Evolutionary conservation across 1,139 yeast genomes (phyloP).

Genomic region (Taphrina confusa): DNA sequence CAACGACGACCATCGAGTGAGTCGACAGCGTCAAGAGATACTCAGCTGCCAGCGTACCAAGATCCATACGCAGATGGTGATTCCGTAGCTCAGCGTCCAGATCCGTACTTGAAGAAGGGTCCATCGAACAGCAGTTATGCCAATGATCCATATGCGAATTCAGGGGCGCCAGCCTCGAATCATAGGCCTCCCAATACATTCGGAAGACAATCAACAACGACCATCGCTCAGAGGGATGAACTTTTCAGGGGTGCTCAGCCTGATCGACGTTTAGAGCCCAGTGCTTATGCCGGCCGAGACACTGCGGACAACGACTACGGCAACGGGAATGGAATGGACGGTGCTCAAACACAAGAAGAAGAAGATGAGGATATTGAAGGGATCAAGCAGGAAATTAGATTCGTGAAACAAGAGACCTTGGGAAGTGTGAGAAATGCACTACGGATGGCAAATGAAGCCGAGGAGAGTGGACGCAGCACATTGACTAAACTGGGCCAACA

Average conservation of each 20-base stretch:
- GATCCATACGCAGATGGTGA: slow-evolving; percentile 12
- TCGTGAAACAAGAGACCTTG: slow-evolving; percentile 83
- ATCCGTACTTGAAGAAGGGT: not conserved
- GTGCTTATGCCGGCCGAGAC: not conserved
- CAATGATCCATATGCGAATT: slow-evolving; percentile 23
- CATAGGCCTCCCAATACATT: not conserved
- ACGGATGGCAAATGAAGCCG: slow-evolving; percentile 88
- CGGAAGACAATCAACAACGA: slow-evolving; percentile 5
- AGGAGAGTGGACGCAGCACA: slow-evolving; percentile 84
- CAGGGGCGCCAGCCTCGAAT: not conserved
- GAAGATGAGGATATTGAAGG: slow-evolving; percentile 87
- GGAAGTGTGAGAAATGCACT: slow-evolving; percentile 84
- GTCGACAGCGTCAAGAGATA: slow-evolving; percentile 19
- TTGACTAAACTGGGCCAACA: slow-evolving; percentile 91
- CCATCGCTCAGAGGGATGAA: slow-evolving; percentile 26
- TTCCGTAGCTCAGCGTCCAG: slow-evolving; percentile 1
- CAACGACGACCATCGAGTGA: slow-evolving; percentile 8
- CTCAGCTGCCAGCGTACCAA: slow-evolving; percentile 27
- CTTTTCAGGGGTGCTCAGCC: slow-evolving; percentile 30
- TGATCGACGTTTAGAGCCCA: slow-evolving; percentile 5
- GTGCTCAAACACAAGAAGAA: slow-evolving; percentile 50
- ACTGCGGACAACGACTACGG: not conserved
- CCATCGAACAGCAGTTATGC: not conserved
- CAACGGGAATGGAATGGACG: not conserved
- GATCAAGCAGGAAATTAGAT: slow-evolving; percentile 78